Evolutionary conservation across 1,284 basidiomycete genomes (phyloP).

Genomic region (Sporisorium scitamineum): DNA sequence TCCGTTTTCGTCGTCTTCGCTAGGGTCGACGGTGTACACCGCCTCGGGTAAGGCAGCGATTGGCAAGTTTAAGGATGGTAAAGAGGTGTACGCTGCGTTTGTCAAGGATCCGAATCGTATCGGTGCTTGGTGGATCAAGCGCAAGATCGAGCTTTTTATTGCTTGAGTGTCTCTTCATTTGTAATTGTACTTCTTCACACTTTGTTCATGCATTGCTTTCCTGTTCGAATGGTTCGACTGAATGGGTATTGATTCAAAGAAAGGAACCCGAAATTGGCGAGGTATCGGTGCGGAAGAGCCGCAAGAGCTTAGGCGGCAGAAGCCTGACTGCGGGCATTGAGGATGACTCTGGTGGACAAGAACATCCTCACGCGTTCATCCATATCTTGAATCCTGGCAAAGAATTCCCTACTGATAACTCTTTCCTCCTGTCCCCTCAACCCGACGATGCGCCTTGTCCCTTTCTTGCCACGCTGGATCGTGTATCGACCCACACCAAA

Average conservation of each 20-base stretch:
- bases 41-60: constrained; percentile 24
- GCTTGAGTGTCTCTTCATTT: constrained; percentile 15
- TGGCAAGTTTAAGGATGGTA: constrained; percentile 22
- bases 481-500: constrained; percentile 17
- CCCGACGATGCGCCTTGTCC: constrained; percentile 8
- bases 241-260: neutral
- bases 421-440: neutral
- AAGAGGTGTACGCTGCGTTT: constrained; percentile 38
- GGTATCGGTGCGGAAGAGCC: neutral
- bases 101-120: constrained; percentile 35
- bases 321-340: neutral
- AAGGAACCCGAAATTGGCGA: neutral
- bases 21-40: constrained; percentile 18
- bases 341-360: constrained; percentile 10
- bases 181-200: neutral
- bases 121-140: constrained; percentile 51
- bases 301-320: neutral
- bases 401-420: neutral
- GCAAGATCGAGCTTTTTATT: constrained; percentile 41
- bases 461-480: constrained; percentile 8
- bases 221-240: neutral
- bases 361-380: constrained; percentile 16
- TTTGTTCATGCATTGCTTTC: constrained; percentile 1
- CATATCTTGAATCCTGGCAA: constrained; percentile 8
- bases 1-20: constrained; percentile 26